Conservation (phyloP, 805 yeast genomes). For the Pichia exigua region DNA sequence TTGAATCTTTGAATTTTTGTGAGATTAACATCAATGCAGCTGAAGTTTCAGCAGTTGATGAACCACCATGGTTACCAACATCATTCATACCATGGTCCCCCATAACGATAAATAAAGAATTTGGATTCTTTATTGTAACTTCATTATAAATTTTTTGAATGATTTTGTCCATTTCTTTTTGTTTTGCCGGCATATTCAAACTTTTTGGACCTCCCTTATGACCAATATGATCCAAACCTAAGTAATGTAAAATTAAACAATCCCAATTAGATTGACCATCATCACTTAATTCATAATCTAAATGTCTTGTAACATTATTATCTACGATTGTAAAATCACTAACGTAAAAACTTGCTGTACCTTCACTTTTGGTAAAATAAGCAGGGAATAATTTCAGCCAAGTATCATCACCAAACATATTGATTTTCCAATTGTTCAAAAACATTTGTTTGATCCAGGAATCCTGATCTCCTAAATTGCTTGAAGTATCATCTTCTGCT, state of each 20-base stretch:
- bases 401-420: constrained; percentile 96
- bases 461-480: constrained; percentile 66
- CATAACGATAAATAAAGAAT: constrained; percentile 62
- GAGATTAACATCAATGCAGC: constrained; percentile 73
- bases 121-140: constrained; percentile 23
- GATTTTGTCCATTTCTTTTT: constrained; percentile 75
- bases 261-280: constrained; percentile 56
- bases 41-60: constrained; percentile 85
- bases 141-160: constrained; percentile 41
- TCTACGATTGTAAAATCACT: constrained; percentile 95
- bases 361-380: constrained; percentile 61
- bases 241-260: constrained; percentile 75
- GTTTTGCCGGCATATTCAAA: constrained; percentile 72
- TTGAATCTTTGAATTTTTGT: constrained; percentile 38
- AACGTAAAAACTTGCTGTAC: constrained; percentile 90
- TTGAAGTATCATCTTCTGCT: constrained; percentile 76
- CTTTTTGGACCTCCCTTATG: constrained; percentile 93
- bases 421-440: constrained; percentile 37
- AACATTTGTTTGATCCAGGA: constrained; percentile 76
- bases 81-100: constrained; percentile 99
- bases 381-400: constrained; percentile 88
- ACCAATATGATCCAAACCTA: constrained; percentile 96
- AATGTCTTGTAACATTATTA: constrained; percentile 82
- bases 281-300: constrained; percentile 47
- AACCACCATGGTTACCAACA: constrained; percentile 94